These are phyloP conservation scores for Hypoxylon intermedium DNA, from an alignment of 495 filamentous ascomycete genomes.

Conservation along the genomic window DNA sequence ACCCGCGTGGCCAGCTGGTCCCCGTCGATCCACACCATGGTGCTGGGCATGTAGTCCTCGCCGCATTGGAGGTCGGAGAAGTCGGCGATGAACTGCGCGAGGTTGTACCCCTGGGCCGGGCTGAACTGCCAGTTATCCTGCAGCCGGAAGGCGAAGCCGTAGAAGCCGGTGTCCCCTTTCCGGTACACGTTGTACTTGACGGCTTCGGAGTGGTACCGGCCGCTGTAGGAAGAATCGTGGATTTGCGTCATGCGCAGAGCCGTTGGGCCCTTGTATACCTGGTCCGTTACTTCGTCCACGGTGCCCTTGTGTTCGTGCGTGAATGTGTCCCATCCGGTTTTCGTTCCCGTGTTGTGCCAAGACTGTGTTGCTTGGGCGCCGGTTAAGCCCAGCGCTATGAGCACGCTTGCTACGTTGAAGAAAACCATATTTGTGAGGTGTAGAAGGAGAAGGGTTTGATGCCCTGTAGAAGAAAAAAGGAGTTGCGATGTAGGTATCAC, in stretches of 20 bases:
- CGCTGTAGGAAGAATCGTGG: slow-evolving; percentile 54
- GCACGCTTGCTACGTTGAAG: not conserved
- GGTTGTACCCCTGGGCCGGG: slow-evolving; percentile 58
- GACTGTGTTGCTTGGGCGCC: slow-evolving; percentile 40
- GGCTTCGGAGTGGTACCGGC: slow-evolving; percentile 65
- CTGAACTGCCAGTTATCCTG: slow-evolving; percentile 57
- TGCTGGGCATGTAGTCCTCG: slow-evolving; percentile 61
- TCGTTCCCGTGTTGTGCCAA: slow-evolving; percentile 61
- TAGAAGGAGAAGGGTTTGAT: not conserved
- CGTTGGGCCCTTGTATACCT: slow-evolving; percentile 51
- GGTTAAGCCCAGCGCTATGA: slow-evolving; percentile 35
- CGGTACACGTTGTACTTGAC: slow-evolving; percentile 55
- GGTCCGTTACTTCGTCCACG: slow-evolving; percentile 56
- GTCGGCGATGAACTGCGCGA: slow-evolving; percentile 65
- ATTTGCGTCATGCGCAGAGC: slow-evolving; percentile 63
- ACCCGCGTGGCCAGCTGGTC: slow-evolving; percentile 56
- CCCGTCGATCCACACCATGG: slow-evolving; percentile 60
- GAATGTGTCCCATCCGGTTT: slow-evolving; percentile 54
- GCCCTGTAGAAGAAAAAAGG: not conserved
- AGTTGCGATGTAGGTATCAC: not conserved
- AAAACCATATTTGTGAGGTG: slow-evolving; percentile 19
- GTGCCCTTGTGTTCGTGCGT: slow-evolving; percentile 56
- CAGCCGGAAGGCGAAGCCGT: slow-evolving; percentile 64
- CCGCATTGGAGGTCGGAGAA: slow-evolving; percentile 54
- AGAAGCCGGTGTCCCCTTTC: slow-evolving; percentile 59